Conservation (phyloP, 176 grass and related monocot genomes). For the Urochloa ruziziensis region DNA sequence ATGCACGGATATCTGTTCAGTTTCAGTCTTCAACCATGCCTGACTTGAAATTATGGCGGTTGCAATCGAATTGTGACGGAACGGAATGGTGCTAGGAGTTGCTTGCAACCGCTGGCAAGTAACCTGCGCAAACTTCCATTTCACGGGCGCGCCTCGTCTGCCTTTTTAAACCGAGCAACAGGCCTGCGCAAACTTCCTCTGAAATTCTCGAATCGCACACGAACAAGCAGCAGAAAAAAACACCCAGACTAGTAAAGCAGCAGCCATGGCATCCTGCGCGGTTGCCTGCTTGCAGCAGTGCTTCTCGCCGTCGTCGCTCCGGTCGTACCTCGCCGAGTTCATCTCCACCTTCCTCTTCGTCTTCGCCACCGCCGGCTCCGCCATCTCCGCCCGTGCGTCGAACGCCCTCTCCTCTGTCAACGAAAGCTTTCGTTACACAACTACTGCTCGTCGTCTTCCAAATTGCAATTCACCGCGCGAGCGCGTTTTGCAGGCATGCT, state of each 20-base stretch:
- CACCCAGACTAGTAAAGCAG: too few species aligned
- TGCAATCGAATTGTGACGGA: neutral
- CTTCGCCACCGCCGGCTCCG: constrained; percentile 47
- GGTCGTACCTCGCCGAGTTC: constrained; percentile 54
- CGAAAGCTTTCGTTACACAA: neutral
- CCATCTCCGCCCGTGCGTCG: constrained; percentile 33
- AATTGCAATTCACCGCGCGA: neutral
- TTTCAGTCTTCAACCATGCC: neutral
- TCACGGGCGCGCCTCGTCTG: neutral
- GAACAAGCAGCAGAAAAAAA: neutral
- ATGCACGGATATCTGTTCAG: neutral
- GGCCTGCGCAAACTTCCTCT: neutral
- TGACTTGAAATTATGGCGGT: neutral
- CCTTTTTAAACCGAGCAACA: neutral
- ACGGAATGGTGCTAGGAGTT: neutral
- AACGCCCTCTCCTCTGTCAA: neutral
- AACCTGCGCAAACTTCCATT: neutral
- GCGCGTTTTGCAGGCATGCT: neutral
- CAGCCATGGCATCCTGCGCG: constrained; percentile 36
- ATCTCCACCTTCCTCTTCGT: constrained; percentile 71
- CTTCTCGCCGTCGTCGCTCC: constrained; percentile 36
- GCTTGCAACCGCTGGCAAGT: neutral
- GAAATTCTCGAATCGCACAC: neutral
- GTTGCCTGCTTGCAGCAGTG: constrained; percentile 11
- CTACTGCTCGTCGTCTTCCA: neutral